Conservation (phyloP, 2,329 filamentous ascomycete genomes). For the Raffaelea ambrosiae region DNA sequence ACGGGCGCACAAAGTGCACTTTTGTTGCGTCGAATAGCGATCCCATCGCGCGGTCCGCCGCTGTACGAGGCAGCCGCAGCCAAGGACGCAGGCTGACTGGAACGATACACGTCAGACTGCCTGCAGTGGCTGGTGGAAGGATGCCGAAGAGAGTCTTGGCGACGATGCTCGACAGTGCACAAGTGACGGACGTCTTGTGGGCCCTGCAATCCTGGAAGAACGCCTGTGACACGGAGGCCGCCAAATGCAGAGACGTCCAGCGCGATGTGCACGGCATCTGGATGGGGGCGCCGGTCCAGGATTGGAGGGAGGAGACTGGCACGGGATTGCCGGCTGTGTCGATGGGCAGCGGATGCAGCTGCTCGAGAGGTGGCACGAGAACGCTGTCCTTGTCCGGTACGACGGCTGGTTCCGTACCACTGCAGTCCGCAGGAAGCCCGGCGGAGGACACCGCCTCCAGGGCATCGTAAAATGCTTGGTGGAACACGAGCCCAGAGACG, state of each 20-base stretch:
- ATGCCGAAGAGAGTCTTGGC: neutral
- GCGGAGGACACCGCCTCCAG: neutral
- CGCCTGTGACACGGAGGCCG: neutral
- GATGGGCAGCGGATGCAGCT: conserved; percentile 1
- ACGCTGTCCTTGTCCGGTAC: neutral
- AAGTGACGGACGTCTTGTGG: neutral
- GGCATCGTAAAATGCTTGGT: neutral
- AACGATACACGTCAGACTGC: neutral
- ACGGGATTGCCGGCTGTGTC: neutral
- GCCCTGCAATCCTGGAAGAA: neutral
- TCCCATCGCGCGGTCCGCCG: neutral
- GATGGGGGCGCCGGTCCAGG: neutral
- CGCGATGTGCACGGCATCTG: neutral
- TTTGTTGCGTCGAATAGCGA: neutral
- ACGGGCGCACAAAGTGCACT: neutral
- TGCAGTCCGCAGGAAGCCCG: no score
- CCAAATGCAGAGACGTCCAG: neutral
- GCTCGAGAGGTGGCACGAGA: neutral
- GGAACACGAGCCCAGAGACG: neutral
- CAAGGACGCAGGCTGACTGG: conserved; percentile 1
- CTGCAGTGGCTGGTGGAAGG: neutral
- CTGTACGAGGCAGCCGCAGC: neutral
- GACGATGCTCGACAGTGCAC: neutral
- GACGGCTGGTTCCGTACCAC: no score
- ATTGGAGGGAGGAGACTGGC: neutral